These are phyloP conservation scores for Physcia stellaris DNA, from an alignment of 495 filamentous ascomycete genomes.

Conservation along the genomic window DNA sequence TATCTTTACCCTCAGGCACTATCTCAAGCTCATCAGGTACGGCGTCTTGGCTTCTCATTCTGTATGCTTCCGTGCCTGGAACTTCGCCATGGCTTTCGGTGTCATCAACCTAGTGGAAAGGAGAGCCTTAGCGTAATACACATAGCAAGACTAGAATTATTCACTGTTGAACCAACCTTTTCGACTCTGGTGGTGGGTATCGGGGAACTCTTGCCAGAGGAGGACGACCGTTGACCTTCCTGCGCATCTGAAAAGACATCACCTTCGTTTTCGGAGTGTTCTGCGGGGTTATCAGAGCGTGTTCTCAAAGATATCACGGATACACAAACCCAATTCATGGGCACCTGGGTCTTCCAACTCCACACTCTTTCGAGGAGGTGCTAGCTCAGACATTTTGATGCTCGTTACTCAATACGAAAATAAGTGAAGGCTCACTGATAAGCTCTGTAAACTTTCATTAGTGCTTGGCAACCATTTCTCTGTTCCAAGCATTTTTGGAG, in stretches of 20 bases:
- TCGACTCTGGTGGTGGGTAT: conserved; percentile 50
- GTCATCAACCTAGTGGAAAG: conserved; percentile 29
- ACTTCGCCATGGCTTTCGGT: conserved; percentile 44
- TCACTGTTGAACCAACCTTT: conserved; percentile 19
- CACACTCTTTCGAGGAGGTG: conserved; percentile 52
- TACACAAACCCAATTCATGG: conserved; percentile 58
- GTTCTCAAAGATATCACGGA: not conserved
- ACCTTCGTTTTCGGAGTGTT: conserved; percentile 57
- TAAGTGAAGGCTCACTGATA: no score
- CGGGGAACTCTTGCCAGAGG: conserved; percentile 34
- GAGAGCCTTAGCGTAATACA: not conserved
- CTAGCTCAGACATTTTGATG: no score
- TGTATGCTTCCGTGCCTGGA: conserved; percentile 47
- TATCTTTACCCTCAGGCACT: conserved; percentile 39
- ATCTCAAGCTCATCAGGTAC: conserved; percentile 53
- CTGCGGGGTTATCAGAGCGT: conserved; percentile 16
- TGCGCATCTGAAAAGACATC: conserved; percentile 89
- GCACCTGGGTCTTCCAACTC: conserved; percentile 65
- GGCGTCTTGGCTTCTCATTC: conserved; percentile 43
- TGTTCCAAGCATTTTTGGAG: no score
- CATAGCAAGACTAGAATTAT: conserved; percentile 1
- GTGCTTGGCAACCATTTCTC: no score
- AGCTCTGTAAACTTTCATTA: no score
- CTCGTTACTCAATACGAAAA: no score
- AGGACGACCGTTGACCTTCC: conserved; percentile 39